Evolutionary conservation across 1,139 yeast species (phyloP).

Genomic region (Diutina mesorugosa): DNA sequence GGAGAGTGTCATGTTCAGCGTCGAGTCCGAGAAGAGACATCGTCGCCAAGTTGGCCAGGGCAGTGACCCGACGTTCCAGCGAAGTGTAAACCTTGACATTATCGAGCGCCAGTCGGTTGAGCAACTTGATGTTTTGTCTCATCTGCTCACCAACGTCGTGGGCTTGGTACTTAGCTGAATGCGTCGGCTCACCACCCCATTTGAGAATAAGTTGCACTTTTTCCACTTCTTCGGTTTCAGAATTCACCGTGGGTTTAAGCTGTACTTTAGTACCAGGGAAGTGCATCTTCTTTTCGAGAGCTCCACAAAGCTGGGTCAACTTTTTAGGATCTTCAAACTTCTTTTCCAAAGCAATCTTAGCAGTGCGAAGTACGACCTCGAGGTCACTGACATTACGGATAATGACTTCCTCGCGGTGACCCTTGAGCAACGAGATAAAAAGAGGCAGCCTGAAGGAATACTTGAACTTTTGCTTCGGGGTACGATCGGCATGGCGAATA

Average conservation of each 20-base stretch:
- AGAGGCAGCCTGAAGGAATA: constrained; percentile 84
- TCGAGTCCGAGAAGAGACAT: constrained; percentile 63
- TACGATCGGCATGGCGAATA: constrained; percentile 94
- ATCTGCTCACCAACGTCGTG: constrained; percentile 90
- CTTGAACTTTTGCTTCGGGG: constrained; percentile 97
- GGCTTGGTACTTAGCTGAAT: constrained; percentile 91
- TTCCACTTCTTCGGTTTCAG: constrained; percentile 62
- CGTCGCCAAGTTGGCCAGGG: constrained; percentile 85
- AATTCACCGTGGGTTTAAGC: constrained; percentile 72
- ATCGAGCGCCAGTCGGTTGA: constrained; percentile 73
- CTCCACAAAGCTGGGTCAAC: constrained; percentile 61
- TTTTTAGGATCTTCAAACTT: constrained; percentile 72
- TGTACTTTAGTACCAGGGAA: constrained; percentile 97
- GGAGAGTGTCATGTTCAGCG: constrained; percentile 26
- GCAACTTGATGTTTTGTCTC: constrained; percentile 78
- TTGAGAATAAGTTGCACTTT: constrained; percentile 91
- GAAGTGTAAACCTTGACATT: constrained; percentile 84
- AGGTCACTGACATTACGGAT: constrained; percentile 83
- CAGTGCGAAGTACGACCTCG: constrained; percentile 74
- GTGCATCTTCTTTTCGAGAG: constrained; percentile 77
- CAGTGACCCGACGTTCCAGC: constrained; percentile 87
- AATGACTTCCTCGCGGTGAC: constrained; percentile 92
- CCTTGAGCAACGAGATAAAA: constrained; percentile 78
- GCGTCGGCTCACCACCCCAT: constrained; percentile 99
- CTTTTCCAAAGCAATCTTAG: constrained; percentile 67